phyloP scores from a whole-genome alignment of 306 rosid genomes.

The Lotus japonicus region DNA sequence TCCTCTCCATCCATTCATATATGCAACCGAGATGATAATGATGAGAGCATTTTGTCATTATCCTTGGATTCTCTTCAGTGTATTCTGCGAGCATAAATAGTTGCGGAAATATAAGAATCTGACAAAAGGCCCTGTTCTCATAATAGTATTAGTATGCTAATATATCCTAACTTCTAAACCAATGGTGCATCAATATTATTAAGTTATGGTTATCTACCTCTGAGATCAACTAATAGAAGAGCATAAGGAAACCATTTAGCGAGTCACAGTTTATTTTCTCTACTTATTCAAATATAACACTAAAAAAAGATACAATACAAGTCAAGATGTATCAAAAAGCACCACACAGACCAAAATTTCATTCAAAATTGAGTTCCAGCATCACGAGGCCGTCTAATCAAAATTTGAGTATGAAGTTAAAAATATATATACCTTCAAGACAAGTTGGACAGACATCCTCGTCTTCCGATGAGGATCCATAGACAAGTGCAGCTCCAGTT shows the following conservation, averaged over 20 bases:
- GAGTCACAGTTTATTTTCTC: background rate
- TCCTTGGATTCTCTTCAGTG: constrained; percentile 85
- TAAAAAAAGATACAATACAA: background rate
- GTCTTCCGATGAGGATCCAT: constrained; percentile 64
- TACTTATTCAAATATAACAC: background rate
- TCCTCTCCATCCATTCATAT: constrained; percentile 99
- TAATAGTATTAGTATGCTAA: background rate
- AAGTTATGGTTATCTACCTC: background rate
- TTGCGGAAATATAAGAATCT: constrained; percentile 15
- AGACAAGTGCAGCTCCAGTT: constrained; percentile 35
- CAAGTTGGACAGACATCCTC: constrained; percentile 98
- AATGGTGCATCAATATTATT: background rate
- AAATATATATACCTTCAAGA: constrained; percentile 66
- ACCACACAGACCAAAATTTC: background rate
- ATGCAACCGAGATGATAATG: constrained; percentile 98
- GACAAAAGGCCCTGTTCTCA: background rate
- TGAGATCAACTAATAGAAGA: constrained; percentile 1
- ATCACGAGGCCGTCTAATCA: background rate
- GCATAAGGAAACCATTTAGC: background rate
- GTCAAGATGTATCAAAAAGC: background rate
- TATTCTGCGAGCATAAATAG: constrained; percentile 51
- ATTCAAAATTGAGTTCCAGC: background rate
- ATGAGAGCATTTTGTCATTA: constrained; percentile 83
- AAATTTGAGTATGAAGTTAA: background rate
- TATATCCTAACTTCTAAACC: background rate